Evolutionary conservation across 345 rosid species (phyloP), one percentile per base, ranked within the genome.

Genomic region (Euclidium syriacum): DNA sequence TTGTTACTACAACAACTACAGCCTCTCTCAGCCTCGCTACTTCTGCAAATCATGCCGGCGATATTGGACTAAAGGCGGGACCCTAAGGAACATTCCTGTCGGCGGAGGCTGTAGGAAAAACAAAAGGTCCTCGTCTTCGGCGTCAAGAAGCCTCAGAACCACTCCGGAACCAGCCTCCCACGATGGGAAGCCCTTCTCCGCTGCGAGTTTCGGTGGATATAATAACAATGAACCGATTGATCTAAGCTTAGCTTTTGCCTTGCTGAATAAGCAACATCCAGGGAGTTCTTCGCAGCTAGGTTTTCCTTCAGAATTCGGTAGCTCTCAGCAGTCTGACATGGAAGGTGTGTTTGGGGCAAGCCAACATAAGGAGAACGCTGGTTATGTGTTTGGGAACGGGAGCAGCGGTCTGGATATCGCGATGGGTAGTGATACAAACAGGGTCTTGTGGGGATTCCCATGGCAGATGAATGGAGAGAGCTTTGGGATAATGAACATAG

Each of bases 31-130:
- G 80, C 95, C 95, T 12, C 76, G 95, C 49, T 84, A 84, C 84
- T 87, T 87, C 52, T 87, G 95, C 86, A 87, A 87, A 70, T 78
- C 88, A 11, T 87, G 95, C 77, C 67, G 90, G 47, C 73, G 95
- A 74, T 87, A 87, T 59, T 87, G 95, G 95, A 87, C 95, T 15
- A 87, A 87, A 77, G 95, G 95, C 5, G 95, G 95, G 67, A 84
- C 90, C 12, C 78, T 87, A 24, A 73, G 95, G 24, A 84, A 84
- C 59, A 86, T 87, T 41, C 95, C 95, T 3, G 90, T 87, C 3
- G 95, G 95, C 1, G 90, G 95, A 3, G 90, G 95, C 25, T 87
- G 85, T 72, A 57, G 95, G 68, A 87, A 87, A 72, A 87, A 80
- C 85, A 82, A 69, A 63, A 64, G 91, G 48, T 83, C 89, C 1